A percentile compares a stretch with the other conserved stretches of the same genome.
These are phyloP conservation scores for Staphylotrichum longicolle DNA, from an alignment of 495 filamentous ascomycete species.

Conservation along the genomic window DNA sequence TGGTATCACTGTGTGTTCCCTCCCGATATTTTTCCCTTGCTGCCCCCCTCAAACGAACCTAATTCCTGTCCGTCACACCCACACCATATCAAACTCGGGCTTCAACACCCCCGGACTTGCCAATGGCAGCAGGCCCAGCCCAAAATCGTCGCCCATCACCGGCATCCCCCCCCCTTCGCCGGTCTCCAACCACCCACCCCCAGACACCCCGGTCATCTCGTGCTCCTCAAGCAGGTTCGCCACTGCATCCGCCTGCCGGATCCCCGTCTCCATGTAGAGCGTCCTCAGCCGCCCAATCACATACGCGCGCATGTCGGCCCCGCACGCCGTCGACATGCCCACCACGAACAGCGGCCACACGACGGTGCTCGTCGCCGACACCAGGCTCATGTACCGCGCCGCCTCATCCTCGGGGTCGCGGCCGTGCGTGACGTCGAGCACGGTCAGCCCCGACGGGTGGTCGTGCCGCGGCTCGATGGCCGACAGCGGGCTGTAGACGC, in stretches of 20 bases:
- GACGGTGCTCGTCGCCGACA: slow-evolving; percentile 38
- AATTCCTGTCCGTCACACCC: slow-evolving; percentile 8
- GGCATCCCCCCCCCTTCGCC: neutral
- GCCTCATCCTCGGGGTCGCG: slow-evolving; percentile 31
- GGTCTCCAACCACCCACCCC: slow-evolving; percentile 13
- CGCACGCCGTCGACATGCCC: slow-evolving; percentile 40
- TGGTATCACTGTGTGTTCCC: too few species aligned
- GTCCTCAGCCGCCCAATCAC: slow-evolving; percentile 33
- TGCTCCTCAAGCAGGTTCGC: slow-evolving; percentile 36
- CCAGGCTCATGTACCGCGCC: slow-evolving; percentile 37
- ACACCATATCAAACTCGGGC: slow-evolving; percentile 15
- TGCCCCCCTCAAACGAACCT: too few species aligned
- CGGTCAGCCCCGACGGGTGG: slow-evolving; percentile 29
- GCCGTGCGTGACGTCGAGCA: slow-evolving; percentile 32
- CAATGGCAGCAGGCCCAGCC: slow-evolving; percentile 18
- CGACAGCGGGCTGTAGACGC: slow-evolving; percentile 16
- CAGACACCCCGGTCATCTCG: slow-evolving; percentile 8
- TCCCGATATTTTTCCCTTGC: too few species aligned
- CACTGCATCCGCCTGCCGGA: slow-evolving; percentile 37
- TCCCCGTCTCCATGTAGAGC: slow-evolving; percentile 37
- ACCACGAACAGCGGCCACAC: slow-evolving; percentile 42
- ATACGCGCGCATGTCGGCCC: slow-evolving; percentile 29
- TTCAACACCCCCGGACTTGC: slow-evolving; percentile 5
- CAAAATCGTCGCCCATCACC: slow-evolving; percentile 3
- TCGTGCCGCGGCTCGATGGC: neutral